Conservation (phyloP, 2,329 filamentous ascomycete species). For the Thielaviopsis euricoi region DNA sequence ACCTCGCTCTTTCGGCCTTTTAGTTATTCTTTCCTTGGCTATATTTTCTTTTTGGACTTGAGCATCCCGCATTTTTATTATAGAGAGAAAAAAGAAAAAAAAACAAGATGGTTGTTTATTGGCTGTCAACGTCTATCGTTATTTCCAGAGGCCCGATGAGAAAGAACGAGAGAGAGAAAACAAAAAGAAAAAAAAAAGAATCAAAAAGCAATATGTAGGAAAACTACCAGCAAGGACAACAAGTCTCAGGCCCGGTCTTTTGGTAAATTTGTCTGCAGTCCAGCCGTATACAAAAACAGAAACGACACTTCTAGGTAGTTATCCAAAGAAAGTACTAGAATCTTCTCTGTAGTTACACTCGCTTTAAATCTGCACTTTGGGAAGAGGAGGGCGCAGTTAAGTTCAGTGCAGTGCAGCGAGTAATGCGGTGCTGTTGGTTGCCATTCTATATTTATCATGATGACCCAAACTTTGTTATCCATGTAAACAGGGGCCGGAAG, state of each 20-base stretch:
- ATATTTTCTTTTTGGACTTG: not conserved
- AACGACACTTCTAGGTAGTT: no score
- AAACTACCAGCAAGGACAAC: no score
- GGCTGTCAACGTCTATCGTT: not conserved
- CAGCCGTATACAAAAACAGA: no score
- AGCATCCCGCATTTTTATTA: not conserved
- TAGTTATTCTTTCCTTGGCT: not conserved
- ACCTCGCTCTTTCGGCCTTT: not conserved
- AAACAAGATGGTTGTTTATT: no score
- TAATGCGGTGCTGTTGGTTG: not conserved
- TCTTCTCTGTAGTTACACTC: not conserved
- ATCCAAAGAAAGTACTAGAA: not conserved
- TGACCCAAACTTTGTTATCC: not conserved
- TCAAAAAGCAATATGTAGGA: no score
- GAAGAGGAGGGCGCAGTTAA: not conserved
- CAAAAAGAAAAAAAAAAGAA: not conserved
- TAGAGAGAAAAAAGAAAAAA: no score
- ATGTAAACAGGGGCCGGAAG: not conserved
- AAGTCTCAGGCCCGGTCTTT: no score
- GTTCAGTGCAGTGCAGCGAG: no score
- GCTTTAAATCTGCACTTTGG: not conserved
- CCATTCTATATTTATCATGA: not conserved
- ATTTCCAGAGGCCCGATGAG: not conserved
- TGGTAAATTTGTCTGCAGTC: no score
- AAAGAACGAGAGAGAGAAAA: not conserved